Evolutionary conservation across 2,329 filamentous ascomycete genomes (phyloP).

Genomic region (Trichophyton mentagrophytes): DNA sequence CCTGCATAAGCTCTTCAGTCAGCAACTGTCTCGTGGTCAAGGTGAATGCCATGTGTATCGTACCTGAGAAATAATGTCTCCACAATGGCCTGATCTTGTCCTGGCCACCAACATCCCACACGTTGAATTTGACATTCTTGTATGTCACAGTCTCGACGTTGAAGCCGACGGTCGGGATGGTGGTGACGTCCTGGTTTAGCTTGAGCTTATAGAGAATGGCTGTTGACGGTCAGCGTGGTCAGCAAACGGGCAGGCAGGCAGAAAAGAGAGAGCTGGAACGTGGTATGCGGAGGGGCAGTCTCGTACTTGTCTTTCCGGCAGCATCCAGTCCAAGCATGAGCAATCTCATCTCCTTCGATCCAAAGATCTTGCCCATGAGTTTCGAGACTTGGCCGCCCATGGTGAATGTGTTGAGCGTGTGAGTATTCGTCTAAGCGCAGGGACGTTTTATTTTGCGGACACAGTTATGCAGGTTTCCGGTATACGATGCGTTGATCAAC

Average conservation of each 20-base stretch:
- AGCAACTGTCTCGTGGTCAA: background rate
- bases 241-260: background rate
- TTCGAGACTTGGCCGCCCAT: slow-evolving; percentile 94
- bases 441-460: background rate
- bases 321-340: slow-evolving; percentile 97
- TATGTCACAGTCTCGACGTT: slow-evolving; percentile 98
- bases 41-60: slow-evolving; percentile 18
- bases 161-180: slow-evolving; percentile 96
- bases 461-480: background rate
- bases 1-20: slow-evolving; percentile 36
- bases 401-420: slow-evolving; percentile 22
- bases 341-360: slow-evolving; percentile 97
- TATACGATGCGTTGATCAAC: background rate
- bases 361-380: slow-evolving; percentile 97
- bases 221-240: slow-evolving; percentile 16
- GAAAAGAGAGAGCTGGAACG: too few species aligned
- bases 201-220: slow-evolving; percentile 98
- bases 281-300: background rate
- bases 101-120: slow-evolving; percentile 97
- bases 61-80: slow-evolving; percentile 90
- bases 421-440: background rate
- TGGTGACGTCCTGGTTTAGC: slow-evolving; percentile 94
- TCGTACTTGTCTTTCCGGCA: slow-evolving; percentile 80
- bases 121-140: slow-evolving; percentile 99
- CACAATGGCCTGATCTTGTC: slow-evolving; percentile 97